Conservation (phyloP, 2,329 filamentous ascomycete species). For the Rhinocladiella similis region DNA sequence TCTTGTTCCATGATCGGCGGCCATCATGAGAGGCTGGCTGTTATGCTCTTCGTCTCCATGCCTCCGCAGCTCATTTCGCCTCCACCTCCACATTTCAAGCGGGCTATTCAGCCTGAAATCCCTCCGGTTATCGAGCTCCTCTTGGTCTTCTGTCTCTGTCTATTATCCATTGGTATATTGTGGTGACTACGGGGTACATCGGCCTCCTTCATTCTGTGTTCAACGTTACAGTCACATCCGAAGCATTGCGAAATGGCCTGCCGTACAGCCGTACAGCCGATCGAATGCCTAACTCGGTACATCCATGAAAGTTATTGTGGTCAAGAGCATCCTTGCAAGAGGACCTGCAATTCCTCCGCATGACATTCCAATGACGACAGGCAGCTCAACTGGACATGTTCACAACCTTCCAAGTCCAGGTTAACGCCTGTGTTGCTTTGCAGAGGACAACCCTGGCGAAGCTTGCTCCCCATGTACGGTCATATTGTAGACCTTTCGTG, state of each 20-base stretch:
- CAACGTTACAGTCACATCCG: background rate
- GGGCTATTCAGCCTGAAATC: background rate
- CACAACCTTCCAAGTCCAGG: background rate
- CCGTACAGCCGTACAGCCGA: background rate
- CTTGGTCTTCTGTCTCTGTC: background rate
- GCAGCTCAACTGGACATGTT: too few relatives aligned
- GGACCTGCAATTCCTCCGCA: too few relatives aligned
- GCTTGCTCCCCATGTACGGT: background rate
- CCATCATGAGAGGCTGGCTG: background rate
- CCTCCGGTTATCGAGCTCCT: background rate
- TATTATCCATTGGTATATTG: background rate
- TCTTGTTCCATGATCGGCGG: background rate
- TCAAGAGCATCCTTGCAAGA: too few relatives aligned
- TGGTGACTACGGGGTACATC: background rate
- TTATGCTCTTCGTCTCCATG: background rate
- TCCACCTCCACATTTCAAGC: constrained; percentile 6
- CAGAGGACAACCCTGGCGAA: background rate
- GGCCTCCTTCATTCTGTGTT: background rate
- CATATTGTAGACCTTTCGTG: too few relatives aligned
- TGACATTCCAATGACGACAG: too few relatives aligned
- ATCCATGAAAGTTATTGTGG: too few relatives aligned
- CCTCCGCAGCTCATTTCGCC: background rate
- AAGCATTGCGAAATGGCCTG: background rate
- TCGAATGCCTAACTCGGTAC: background rate
- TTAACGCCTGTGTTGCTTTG: background rate